Evolutionary conservation across 2,329 filamentous ascomycete species (phyloP).

Genomic region (Hymenotorrendiella dingleyae): DNA sequence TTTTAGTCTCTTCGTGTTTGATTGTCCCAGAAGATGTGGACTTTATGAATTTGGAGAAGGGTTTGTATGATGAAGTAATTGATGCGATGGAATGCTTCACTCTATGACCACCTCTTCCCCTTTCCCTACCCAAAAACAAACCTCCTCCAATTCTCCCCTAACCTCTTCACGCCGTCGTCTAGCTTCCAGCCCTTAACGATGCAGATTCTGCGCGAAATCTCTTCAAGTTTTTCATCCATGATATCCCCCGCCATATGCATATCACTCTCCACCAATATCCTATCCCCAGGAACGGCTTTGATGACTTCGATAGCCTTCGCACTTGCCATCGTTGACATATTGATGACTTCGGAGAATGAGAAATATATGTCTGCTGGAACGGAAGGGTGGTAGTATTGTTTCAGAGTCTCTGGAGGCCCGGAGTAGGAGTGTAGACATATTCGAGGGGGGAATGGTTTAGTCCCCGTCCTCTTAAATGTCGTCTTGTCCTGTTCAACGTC

Average conservation of each 20-base stretch:
- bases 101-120: no score
- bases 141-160: slow-evolving; percentile 69
- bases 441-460: slow-evolving; percentile 71
- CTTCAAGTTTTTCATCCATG: slow-evolving; percentile 75
- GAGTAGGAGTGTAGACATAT: slow-evolving; percentile 95
- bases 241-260: slow-evolving; percentile 71
- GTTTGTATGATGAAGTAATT: no score
- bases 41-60: no score
- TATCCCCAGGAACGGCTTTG: slow-evolving; percentile 66
- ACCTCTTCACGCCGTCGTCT: slow-evolving; percentile 59
- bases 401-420: slow-evolving; percentile 66
- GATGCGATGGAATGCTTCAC: no score
- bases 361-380: slow-evolving; percentile 78
- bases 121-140: slow-evolving; percentile 52
- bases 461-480: slow-evolving; percentile 26
- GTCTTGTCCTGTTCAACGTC: slow-evolving; percentile 33
- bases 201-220: slow-evolving; percentile 72
- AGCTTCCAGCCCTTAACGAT: slow-evolving; percentile 71
- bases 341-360: slow-evolving; percentile 82
- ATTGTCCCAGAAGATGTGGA: no score
- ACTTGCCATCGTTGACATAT: slow-evolving; percentile 53
- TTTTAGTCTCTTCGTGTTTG: no score
- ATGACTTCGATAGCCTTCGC: slow-evolving; percentile 53
- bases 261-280: slow-evolving; percentile 84
- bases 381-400: slow-evolving; percentile 67